phyloP scores from a whole-genome alignment of 495 filamentous ascomycete species.

The Pyrenula aspistea region DNA sequence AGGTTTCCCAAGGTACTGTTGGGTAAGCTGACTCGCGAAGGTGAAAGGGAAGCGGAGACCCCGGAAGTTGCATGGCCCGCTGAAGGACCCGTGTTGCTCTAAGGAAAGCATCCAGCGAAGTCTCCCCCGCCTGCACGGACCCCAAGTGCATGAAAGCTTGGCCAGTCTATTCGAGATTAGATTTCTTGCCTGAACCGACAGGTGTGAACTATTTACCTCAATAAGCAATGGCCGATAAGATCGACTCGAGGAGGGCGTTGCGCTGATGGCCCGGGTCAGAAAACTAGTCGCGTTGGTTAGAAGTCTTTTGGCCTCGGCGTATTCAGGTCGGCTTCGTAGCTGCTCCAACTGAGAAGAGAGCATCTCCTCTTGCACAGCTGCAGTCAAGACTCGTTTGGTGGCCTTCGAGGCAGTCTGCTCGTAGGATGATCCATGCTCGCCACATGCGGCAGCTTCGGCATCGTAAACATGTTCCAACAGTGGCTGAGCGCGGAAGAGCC shows the following conservation, averaged over 20 bases:
- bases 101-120: background rate
- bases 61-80: background rate
- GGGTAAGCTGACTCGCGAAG: background rate
- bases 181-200: background rate
- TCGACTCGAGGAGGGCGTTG: background rate
- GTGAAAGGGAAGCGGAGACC: background rate
- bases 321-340: background rate
- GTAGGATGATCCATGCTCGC: background rate
- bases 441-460: background rate
- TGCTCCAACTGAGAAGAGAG: background rate
- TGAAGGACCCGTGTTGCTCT: background rate
- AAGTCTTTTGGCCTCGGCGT: background rate
- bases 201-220: background rate
- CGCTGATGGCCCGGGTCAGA: background rate
- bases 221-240: background rate
- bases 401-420: background rate
- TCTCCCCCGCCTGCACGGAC: background rate
- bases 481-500: background rate
- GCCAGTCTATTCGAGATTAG: background rate
- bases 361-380: background rate
- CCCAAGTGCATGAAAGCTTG: background rate
- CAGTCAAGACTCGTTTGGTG: background rate
- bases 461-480: background rate
- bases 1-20: background rate
- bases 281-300: background rate